Base-by-base conservation (phyloP, 306 rosid species). In the Lithocarpus polystachyus region DNA sequence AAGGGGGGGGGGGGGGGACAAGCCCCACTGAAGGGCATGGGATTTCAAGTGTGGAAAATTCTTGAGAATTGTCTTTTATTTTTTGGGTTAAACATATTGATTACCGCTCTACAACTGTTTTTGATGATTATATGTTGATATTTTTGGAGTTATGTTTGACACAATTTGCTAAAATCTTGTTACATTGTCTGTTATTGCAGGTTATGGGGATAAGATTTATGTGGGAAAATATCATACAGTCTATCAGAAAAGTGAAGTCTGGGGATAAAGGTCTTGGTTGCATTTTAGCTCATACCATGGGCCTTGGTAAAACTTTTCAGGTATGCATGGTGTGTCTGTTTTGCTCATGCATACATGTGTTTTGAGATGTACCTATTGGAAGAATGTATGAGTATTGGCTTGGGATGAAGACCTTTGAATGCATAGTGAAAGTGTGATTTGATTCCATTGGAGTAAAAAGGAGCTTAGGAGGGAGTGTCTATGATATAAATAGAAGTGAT, bases 241-340 rank as follows among this genome's bases (percentile, higher is more conserved):
- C 99, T 43, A 83, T 93, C 83, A 85, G 92, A 85, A 89, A 84
- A 84, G 97, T 95, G 88, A 92, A 87, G 79, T 91, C 92, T 67
- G 99, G 98, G 82, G 97, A 93, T 87, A 93, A 91, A 82, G 99
- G 98, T 75, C 98, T 95, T 88, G 99, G 99, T 64, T 95, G 99
- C 86, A 93, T 95, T 85, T 92, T 95, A 55, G 98, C 99, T 80
- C 99, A 95, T 85, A 95, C 90, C 23, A 95, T 95, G 99, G 99
- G 99, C 73, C 98, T 95, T 74, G 99, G 99, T 74, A 95, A 95
- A 95, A 95, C 99, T 33, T 84, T 95, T 79, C 99, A 95, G 99
- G 99, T 95, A 86, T 74, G 9, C 75, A 40, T 79, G 20, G 40
- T 57, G 62, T 72, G 7, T 81, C 57, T 22, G 11, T 48, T 62